Conservation (phyloP, 1,284 basidiomycete species). For the Clitocybe nebularis region DNA sequence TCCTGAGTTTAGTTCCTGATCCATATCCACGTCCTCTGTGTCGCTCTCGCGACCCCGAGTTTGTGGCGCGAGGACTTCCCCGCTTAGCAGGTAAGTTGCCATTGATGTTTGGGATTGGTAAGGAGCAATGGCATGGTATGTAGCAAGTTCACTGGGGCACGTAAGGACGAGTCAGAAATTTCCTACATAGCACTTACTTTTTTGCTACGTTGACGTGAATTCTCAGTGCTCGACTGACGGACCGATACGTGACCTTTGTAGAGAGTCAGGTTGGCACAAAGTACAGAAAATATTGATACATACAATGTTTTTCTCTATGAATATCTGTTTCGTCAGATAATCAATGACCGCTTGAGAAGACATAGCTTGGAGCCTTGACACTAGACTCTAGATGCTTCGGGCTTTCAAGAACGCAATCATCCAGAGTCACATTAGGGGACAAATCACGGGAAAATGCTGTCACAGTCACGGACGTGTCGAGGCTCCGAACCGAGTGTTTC, state of each 20-base stretch:
- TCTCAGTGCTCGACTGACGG: slow-evolving; percentile 60
- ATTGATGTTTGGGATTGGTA: slow-evolving; percentile 38
- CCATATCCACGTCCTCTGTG: slow-evolving; percentile 16
- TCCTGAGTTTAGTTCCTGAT: slow-evolving; percentile 25
- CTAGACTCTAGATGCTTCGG: not conserved
- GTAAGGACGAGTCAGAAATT: slow-evolving; percentile 1
- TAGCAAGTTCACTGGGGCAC: slow-evolving; percentile 52
- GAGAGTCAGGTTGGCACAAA: slow-evolving; percentile 3
- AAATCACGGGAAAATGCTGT: not conserved
- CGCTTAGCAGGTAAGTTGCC: slow-evolving; percentile 69
- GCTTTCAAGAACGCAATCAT: not conserved
- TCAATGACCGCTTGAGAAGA: slow-evolving; percentile 15
- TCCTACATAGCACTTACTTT: slow-evolving; percentile 41
- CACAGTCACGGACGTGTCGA: not conserved
- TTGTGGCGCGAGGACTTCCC: slow-evolving; percentile 32
- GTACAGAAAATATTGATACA: slow-evolving; percentile 19
- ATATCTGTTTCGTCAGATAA: slow-evolving; percentile 21
- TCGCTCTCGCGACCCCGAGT: slow-evolving; percentile 11
- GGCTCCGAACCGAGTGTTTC: not conserved
- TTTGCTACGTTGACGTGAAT: slow-evolving; percentile 73
- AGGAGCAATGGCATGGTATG: slow-evolving; percentile 43
- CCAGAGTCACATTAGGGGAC: too few relatives aligned
- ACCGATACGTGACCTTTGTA: slow-evolving; percentile 67
- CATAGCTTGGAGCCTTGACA: slow-evolving; percentile 10
- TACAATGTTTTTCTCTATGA: slow-evolving; percentile 52